These are phyloP conservation scores for Cladorrhinum sp. DNA, from an alignment of 2,329 filamentous ascomycete genomes.

Conservation along the genomic window DNA sequence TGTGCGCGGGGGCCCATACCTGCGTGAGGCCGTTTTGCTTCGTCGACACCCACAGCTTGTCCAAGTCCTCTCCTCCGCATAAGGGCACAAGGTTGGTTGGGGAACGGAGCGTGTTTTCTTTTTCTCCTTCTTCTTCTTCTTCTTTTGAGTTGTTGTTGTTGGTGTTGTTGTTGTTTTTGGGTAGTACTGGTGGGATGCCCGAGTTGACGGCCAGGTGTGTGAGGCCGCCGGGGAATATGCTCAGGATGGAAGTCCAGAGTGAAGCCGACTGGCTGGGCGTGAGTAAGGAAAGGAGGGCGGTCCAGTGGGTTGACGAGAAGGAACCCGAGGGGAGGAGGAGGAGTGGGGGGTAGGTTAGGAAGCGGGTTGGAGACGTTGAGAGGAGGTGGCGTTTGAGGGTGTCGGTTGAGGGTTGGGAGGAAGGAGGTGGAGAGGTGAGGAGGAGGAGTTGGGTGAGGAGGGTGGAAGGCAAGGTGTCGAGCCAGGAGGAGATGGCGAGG, in stretches of 20 bases:
- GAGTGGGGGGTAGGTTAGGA: constrained; percentile 60
- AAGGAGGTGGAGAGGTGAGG: no score
- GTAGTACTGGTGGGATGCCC: constrained; percentile 59
- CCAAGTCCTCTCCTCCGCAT: constrained; percentile 61
- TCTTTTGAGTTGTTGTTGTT: constrained; percentile 12
- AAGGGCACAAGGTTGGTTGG: constrained; percentile 69
- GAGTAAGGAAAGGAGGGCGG: constrained; percentile 32
- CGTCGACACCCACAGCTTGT: constrained; percentile 75
- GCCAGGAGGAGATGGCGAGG: constrained; percentile 37
- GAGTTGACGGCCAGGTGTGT: constrained; percentile 61
- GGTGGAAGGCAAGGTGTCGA: constrained; percentile 27
- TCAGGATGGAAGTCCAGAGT: constrained; percentile 51
- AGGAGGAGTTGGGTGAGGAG: no score
- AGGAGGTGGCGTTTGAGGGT: constrained; percentile 31
- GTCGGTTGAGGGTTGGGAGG: constrained; percentile 14
- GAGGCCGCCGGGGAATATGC: constrained; percentile 41
- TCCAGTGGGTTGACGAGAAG: constrained; percentile 46
- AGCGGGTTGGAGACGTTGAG: constrained; percentile 51
- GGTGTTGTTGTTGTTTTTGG: constrained; percentile 6
- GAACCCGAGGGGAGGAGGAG: constrained; percentile 58
- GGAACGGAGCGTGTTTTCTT: constrained; percentile 66
- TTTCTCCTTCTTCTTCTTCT: constrained; percentile 2
- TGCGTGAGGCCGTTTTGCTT: constrained; percentile 78
- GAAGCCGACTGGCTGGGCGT: constrained; percentile 26
- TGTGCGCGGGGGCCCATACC: constrained; percentile 83